Base-by-base conservation (phyloP, 305 asterid species). In the Stenogyne calaminthoides region DNA sequence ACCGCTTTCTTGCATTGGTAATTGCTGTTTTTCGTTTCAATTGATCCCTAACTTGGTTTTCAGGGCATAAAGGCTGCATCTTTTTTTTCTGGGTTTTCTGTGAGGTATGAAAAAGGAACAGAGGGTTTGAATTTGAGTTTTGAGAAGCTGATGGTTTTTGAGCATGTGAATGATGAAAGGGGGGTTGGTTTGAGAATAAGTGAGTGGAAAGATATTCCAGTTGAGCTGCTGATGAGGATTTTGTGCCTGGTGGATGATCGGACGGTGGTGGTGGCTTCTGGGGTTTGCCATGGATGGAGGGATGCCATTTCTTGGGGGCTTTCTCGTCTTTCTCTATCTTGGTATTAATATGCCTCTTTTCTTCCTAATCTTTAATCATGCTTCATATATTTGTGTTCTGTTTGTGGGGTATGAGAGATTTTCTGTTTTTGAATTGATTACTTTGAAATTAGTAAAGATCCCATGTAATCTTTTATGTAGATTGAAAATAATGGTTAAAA, bases 151-250 rank as follows among this genome's bases (percentile, higher is more conserved):
- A n/a, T n/a, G n/a, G n/a, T n/a, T n/a, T n/a, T n/a, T n/a, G n/a
- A n/a, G n/a, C n/a, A n/a, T n/a, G n/a, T n/a, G n/a, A n/a, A n/a
- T n/a, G n/a, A n/a, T n/a, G n/a, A n/a, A n/a, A n/a, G n/a, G n/a
- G n/a, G n/a, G n/a, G n/a, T n/a, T n/a, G n/a, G n/a, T n/a, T n/a
- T n/a, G n/a, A n/a, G n/a, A n/a, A n/a, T n/a, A n/a, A n/a, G n/a
- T n/a, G 97, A 90, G 85, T 95, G 99, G 99, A 95, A 95, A 64
- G 98, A 95, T 78, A 92, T 92, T 44, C 99, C 99, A 0, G 86
- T 81, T 74, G 99, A 95, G 87, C 80, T 95, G 72, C 79, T 95
- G 85, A 72, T 89, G 76, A 85, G 97, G 88, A 90, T 95, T 79
- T 79, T 87, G 52, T 81, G 91, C 6, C 85, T 92, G 71, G 88